These are phyloP conservation scores for Pythium folliculosum DNA, from an alignment of 352 stramenopile genomes.

Conservation along the genomic window DNA sequence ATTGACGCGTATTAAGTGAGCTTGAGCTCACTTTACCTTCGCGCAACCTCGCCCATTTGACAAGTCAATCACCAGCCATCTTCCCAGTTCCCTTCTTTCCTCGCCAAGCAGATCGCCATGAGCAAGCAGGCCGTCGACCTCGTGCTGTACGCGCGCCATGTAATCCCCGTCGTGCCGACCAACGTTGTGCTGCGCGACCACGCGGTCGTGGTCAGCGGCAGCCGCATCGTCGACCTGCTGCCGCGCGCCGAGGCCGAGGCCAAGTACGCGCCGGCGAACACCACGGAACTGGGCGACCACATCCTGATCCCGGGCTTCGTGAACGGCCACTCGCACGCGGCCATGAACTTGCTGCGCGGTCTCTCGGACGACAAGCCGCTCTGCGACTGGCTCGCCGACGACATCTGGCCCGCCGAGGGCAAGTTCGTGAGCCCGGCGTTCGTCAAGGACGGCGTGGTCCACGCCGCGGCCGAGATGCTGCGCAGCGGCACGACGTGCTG, in stretches of 20 bases:
- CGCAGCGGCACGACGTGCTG: constrained; percentile 86
- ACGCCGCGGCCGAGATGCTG: constrained; percentile 90
- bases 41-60: too few species aligned
- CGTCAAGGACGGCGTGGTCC: constrained; percentile 65
- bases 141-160: constrained; percentile 72
- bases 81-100: background rate
- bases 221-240: constrained; percentile 79
- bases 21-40: too few species aligned
- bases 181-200: constrained; percentile 75
- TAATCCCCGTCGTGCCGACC: constrained; percentile 81
- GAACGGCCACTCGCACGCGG: constrained; percentile 86
- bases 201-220: constrained; percentile 65
- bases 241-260: constrained; percentile 48
- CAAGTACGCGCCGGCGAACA: constrained; percentile 48
- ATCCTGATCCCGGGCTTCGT: constrained; percentile 86
- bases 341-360: constrained; percentile 85
- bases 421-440: constrained; percentile 78
- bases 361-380: constrained; percentile 88
- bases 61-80: too few species aligned
- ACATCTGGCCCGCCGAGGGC: constrained; percentile 87
- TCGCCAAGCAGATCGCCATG: constrained; percentile 4
- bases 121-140: constrained; percentile 51
- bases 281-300: constrained; percentile 57
- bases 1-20: too few species aligned
- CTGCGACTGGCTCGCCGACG: constrained; percentile 78